Evolutionary conservation across 768 basidiomycete species (phyloP), one percentile per base, ranked within the genome.

Genomic region (Dacryopinax primogenitus): DNA sequence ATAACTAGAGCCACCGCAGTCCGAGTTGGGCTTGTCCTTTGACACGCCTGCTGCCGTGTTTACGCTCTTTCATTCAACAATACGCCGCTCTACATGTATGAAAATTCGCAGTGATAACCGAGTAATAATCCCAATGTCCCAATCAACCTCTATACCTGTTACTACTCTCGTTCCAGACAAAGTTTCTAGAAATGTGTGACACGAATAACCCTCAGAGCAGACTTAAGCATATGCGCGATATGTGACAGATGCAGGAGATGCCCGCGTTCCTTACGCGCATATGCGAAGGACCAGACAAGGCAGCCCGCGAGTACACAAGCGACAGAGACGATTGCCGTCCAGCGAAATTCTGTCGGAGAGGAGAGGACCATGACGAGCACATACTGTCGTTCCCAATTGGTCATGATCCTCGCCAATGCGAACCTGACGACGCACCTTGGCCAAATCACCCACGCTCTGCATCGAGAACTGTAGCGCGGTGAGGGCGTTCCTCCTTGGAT

Each of bases 401-500:
- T n/a, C 28, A 3, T 7, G 11, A 33, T 33, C 16, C 21, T 1
- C 12, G n/a, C 11, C 6, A 33, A 30, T 35, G 64, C 7, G 35
- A n/a, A 3, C 35, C 63, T 26, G 37, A 69, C 30, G 1, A 35
- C 37, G 23, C 36, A 69, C 37, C 69, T 73, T 68, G 45, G 61
- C 44, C 15, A 74, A 64, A 35, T 73, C 73, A 47, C 69, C 66
- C 1, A 74, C 63, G 36, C 76, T 77, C 62, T 77, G 76, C 44
- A 80, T 70, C 0, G 74, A 71, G 66, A 75, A 76, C 65, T 79
- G 79, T 1, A 78, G 70, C 0, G 73, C 73, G 30, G 74, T 66
- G 67, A 82, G 71, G 0, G 76, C 71, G 63, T 82, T 83, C 4
- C 78, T 73, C 3, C 78, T 71, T 1, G 81, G 80, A 68, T 83